A percentile compares a stretch with the other conserved stretches of the same genome.
Conservation (phyloP, 1,139 yeast genomes). For the Sugiyamaella grinbergsii region DNA sequence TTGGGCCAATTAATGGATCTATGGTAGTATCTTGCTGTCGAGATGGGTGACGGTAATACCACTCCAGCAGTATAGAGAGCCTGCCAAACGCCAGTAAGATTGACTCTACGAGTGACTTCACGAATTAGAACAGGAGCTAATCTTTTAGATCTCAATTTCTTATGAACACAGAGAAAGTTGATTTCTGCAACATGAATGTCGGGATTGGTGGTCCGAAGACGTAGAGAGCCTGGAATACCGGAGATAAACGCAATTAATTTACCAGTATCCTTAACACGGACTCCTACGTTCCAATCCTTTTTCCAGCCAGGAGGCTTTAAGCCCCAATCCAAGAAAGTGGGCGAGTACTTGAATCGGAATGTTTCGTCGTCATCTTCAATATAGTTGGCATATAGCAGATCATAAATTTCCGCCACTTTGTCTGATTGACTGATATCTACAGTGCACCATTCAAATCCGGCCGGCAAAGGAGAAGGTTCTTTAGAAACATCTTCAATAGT, state of each 20-base stretch:
- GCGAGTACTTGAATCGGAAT: conserved; percentile 86
- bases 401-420: conserved; percentile 74
- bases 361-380: conserved; percentile 94
- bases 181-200: conserved; percentile 76
- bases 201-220: conserved; percentile 54
- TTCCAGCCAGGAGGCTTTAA: conserved; percentile 92
- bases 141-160: conserved; percentile 88
- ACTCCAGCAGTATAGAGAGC: conserved; percentile 95
- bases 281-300: conserved; percentile 91
- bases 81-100: conserved; percentile 85
- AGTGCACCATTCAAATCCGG: conserved; percentile 86
- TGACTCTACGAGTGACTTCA: conserved; percentile 92
- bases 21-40: conserved; percentile 91
- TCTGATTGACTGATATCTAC: conserved; percentile 62
- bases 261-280: conserved; percentile 72
- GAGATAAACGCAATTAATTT: conserved; percentile 89
- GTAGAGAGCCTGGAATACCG: conserved; percentile 77
- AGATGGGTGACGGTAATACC: conserved; percentile 85
- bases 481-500: conserved; percentile 71
- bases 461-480: conserved; percentile 67
- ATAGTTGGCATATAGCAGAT: conserved; percentile 80
- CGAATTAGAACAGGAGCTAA: conserved; percentile 91
- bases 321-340: conserved; percentile 88
- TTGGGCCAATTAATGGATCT: conserved; percentile 93
- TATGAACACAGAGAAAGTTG: conserved; percentile 91